Evolutionary conservation across 2,329 filamentous ascomycete species (phyloP), one percentile per base, ranked within the genome.

Genomic region (Microdochium trichocladiopsis): DNA sequence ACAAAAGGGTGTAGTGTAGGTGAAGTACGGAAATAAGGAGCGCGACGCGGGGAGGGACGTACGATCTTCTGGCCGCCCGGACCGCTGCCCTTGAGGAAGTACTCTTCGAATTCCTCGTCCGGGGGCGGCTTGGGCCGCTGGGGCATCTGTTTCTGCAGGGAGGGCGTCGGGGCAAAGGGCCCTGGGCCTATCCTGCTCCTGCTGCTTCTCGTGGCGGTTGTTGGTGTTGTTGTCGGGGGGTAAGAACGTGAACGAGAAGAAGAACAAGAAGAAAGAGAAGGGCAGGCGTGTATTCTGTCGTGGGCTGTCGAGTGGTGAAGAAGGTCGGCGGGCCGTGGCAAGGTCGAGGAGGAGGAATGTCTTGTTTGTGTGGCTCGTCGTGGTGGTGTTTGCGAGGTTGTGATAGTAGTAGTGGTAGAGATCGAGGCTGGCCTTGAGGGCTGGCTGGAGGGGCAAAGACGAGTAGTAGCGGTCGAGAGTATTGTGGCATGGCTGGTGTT

Each of bases 11-110:
- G n/a, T n/a, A n/a, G n/a, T n/a, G n/a, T n/a, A n/a, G n/a, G n/a
- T n/a, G n/a, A n/a, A n/a, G n/a, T n/a, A n/a, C n/a, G n/a, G 37
- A 25, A 12, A 18, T 24, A 31, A 24, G 1, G 21, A 23, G 24
- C 4, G 37, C 24, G 24, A 14, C 28, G 23, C 21, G 25, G 12
- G 36, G 16, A 49, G 1, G 47, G 41, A 66, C 74, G 51, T 70
- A 90, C 87, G 72, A 97, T 97, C 68, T 96, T 96, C 67, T 99
- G 94, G 0, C 94, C 94, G 23, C 94, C 94, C 0, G 94, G 93
- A 1, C 94, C 94, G 60, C 83, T 88, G 61, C 94, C 94, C 67
- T 94, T 95, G 55, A 99, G 78, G 71, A 95, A 97, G 43, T 79
- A 80, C 64, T 96, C 89, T 52, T 86, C 84, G 59, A 97, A 83